Evolutionary conservation across 2,329 filamentous ascomycete genomes (phyloP), one percentile per base, ranked within the genome.

Genomic region (Neospermospora avenae): DNA sequence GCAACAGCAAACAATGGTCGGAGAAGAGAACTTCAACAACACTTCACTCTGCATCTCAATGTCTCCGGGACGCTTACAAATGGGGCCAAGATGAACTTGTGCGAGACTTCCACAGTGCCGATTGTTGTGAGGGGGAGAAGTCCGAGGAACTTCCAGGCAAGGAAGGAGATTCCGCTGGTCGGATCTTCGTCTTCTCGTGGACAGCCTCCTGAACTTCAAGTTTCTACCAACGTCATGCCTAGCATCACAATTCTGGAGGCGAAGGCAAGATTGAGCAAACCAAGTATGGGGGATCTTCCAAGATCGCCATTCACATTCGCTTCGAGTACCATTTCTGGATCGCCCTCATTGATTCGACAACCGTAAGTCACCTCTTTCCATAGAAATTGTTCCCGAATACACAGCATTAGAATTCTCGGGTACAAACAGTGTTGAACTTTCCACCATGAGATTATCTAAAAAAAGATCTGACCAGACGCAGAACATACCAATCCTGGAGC

Each of bases 1-100:
- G 93, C 93, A 18, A 98, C 93, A 8, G 93, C 93, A 59, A 98
- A 98, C 77, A 98, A 98, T 73, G 93, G 93, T 11, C 86, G 93
- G 62, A 83, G 93, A 64, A 96, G 96, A 77, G 93, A 98, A 74
- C 82, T 98, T 48, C 93, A 98, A 73, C 93, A 98, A 72, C 93
- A 98, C 76, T 98, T 98, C 74, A 87, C 96, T 11, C 82, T 98
- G 60, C 88, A 92, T 64, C 78, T 98, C 55, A 96, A 93, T 74
- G 87, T 96, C 10, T 80, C 93, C 65, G 93, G 88, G 16, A 95
- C 91, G 0, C 77, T 98, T 53, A 84, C 90, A 0, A 95, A 91
- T 62, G 91, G 91, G n/a, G 82, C 82, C 35, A 96, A 93, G 74
- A 83, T 91, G 35, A 83, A 91, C 7, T 81, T 97, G 55, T 89